phyloP scores from a whole-genome alignment of 768 basidiomycete genomes.

The Thelephora aurantiotincta region DNA sequence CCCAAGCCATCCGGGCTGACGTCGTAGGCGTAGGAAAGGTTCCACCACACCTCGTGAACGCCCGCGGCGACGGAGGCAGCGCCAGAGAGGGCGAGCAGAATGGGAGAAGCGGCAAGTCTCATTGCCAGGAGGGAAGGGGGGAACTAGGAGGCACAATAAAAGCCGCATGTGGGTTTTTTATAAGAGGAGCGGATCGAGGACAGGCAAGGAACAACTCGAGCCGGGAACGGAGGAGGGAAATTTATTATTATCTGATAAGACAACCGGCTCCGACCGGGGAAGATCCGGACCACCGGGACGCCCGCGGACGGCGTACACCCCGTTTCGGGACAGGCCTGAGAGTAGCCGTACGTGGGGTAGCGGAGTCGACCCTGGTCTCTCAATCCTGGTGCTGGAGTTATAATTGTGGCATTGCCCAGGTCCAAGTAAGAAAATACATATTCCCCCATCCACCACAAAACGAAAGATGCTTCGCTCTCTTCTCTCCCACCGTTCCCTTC shows the following conservation, averaged over 20 bases:
- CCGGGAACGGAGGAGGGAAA: too few species aligned
- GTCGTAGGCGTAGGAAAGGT: conserved; percentile 70
- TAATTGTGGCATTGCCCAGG: not conserved
- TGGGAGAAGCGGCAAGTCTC: not conserved
- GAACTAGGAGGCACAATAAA: too few species aligned
- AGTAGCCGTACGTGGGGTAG: not conserved
- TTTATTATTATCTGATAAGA: conserved; percentile 8
- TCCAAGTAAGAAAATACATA: not conserved
- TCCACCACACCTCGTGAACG: conserved; percentile 78
- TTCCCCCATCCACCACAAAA: not conserved
- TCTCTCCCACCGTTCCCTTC: conserved; percentile 4
- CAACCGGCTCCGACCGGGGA: not conserved
- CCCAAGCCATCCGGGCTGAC: conserved; percentile 78
- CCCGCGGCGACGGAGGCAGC: conserved; percentile 32
- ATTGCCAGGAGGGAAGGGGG: too few species aligned
- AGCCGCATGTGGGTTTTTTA: too few species aligned
- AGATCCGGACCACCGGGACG: not conserved
- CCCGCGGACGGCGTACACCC: not conserved
- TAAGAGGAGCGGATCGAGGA: too few species aligned
- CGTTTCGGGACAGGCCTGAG: not conserved
- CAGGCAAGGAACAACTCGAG: too few species aligned
- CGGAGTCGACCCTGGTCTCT: not conserved
- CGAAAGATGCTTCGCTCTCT: not conserved
- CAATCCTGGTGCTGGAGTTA: not conserved
- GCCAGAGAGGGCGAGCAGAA: conserved; percentile 14